These are phyloP conservation scores for Eucalyptus fibrosa DNA, from an alignment of 345 rosid species.

Conservation along the genomic window DNA sequence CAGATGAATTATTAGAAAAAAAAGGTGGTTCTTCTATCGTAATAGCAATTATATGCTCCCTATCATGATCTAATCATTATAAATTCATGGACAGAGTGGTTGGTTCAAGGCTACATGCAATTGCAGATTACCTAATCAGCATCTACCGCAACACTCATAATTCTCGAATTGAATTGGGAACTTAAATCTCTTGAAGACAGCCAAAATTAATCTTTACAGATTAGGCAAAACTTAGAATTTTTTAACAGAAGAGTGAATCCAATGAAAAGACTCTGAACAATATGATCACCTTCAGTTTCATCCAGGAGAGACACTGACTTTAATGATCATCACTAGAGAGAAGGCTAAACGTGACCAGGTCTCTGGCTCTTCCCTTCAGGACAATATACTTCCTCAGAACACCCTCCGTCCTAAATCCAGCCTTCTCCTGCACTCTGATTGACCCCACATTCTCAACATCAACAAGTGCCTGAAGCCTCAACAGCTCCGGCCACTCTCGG, in stretches of 20 bases:
- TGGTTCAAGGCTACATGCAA: background rate
- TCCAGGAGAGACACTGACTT: background rate
- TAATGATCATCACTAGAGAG: slow-evolving; percentile 29
- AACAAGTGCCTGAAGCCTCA: slow-evolving; percentile 56
- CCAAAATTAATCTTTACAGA: background rate
- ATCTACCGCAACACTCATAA: background rate
- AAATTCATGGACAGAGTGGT: background rate
- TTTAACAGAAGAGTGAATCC: background rate
- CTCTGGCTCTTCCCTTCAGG: slow-evolving; percentile 39
- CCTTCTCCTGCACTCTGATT: slow-evolving; percentile 53
- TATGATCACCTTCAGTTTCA: background rate
- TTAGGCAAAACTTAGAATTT: background rate
- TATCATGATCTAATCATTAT: background rate
- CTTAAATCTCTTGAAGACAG: background rate
- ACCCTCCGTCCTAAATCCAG: slow-evolving; percentile 57
- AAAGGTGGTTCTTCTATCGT: background rate
- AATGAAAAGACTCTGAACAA: background rate
- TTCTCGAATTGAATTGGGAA: background rate
- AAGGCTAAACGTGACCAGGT: slow-evolving; percentile 46
- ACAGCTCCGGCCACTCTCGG: slow-evolving; percentile 32
- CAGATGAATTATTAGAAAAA: background rate
- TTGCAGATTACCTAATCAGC: background rate
- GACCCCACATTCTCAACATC: slow-evolving; percentile 47
- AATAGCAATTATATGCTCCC: background rate
- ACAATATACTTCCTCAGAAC: slow-evolving; percentile 31